phyloP scores from a whole-genome alignment of 768 basidiomycete species.

The Omphalotus guepiniiformis region DNA sequence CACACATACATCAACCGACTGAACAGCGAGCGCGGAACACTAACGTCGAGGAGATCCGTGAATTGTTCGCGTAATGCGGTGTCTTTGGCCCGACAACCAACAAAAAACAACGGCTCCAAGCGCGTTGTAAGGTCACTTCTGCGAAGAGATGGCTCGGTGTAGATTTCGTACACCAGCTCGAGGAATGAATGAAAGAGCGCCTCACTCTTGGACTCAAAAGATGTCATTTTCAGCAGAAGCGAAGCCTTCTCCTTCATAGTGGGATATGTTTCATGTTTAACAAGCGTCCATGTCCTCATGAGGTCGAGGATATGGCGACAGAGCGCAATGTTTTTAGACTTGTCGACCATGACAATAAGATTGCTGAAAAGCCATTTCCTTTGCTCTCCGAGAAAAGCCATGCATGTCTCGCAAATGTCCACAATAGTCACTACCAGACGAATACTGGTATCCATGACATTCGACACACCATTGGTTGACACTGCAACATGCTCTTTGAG shows the following conservation, averaged over 20 bases:
- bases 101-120: conserved; percentile 87
- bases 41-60: conserved; percentile 85
- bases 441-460: conserved; percentile 55
- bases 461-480: conserved; percentile 28
- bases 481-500: conserved; percentile 81
- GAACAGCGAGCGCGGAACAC: conserved; percentile 77
- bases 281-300: conserved; percentile 85
- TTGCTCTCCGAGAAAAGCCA: conserved; percentile 84
- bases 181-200: conserved; percentile 78
- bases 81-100: conserved; percentile 87
- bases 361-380: conserved; percentile 72
- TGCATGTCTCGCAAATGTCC: conserved; percentile 78
- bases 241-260: conserved; percentile 95
- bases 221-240: conserved; percentile 82
- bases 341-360: conserved; percentile 80
- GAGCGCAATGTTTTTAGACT: conserved; percentile 75
- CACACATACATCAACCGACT: conserved; percentile 85
- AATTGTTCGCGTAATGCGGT: conserved; percentile 75
- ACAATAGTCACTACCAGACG: conserved; percentile 73
- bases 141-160: conserved; percentile 79
- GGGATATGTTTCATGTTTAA: conserved; percentile 79
- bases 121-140: conserved; percentile 92
- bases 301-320: conserved; percentile 86
- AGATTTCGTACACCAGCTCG: conserved; percentile 90
- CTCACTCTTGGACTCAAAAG: conserved; percentile 79